Evolutionary conservation across 2,329 filamentous ascomycete genomes (phyloP).

Genomic region (Alternaria angustiovoidea): DNA sequence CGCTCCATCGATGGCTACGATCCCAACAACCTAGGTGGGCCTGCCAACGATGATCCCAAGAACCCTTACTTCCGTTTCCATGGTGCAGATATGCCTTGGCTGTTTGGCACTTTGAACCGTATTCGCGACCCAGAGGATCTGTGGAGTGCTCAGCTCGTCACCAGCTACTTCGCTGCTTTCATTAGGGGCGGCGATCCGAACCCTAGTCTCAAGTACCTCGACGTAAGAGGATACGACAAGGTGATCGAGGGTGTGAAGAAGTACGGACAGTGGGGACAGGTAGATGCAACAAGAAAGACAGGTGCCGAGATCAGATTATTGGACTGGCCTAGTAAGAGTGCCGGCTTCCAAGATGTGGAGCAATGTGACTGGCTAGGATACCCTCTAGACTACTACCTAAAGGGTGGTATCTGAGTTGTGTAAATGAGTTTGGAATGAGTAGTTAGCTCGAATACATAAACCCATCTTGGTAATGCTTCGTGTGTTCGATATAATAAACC

Average conservation of each 20-base stretch:
- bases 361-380: conserved; percentile 58
- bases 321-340: conserved; percentile 56
- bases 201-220: conserved; percentile 55
- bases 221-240: conserved; percentile 57
- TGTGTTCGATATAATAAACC: neutral
- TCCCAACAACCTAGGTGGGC: conserved; percentile 62
- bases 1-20: conserved; percentile 63
- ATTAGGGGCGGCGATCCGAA: conserved; percentile 62
- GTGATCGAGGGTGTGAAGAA: conserved; percentile 52
- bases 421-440: neutral
- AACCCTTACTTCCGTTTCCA: conserved; percentile 66
- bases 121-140: conserved; percentile 62
- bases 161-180: conserved; percentile 62
- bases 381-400: conserved; percentile 44
- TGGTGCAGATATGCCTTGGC: conserved; percentile 61
- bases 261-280: conserved; percentile 46
- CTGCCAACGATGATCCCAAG: conserved; percentile 59
- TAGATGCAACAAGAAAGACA: conserved; percentile 45
- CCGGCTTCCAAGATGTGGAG: conserved; percentile 58
- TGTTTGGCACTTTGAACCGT: conserved; percentile 62
- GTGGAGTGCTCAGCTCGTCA: conserved; percentile 56
- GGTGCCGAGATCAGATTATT: conserved; percentile 53
- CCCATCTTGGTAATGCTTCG: neutral
- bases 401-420: conserved; percentile 29
- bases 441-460: neutral